Base-by-base conservation (phyloP, 2,329 filamentous ascomycete species). In the Leptographium lundbergii region DNA sequence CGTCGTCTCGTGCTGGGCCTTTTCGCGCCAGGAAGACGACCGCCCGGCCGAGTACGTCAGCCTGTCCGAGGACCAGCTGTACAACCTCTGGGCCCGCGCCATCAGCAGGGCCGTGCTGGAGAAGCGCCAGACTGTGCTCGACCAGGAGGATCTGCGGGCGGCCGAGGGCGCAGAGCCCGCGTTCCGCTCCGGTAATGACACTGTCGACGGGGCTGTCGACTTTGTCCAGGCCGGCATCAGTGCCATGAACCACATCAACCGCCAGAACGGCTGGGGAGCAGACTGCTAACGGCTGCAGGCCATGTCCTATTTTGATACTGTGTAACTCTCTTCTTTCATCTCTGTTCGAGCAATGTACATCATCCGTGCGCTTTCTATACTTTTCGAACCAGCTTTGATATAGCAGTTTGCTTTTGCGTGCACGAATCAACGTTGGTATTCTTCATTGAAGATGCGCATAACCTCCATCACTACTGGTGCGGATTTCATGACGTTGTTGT, bases 401-500 rank as follows among this genome's bases (percentile, higher is more conserved):
- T 10, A 25, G 34, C 24, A 57, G 17, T 7, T 25, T 57, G 19
- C 45, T 39, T 29, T 61, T 54, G 14, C 22, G 54, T 34, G 7
- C 53, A 57, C 22, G 36, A 50, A 22, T 57, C 51, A 6, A 1
- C 19, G 22, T 39, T 11, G 5, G 27, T 54, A 27, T 11, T 57
- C 62, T 22, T 63, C 60, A 5, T 80, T 80, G 69, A 89, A 89
- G 1, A 81, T 81, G 61, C 84, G 78, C 74, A 85, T 77, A 0
- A 88, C 77, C 2, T 85, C 86, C 47, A 87, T 71, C 10, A 79
- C 70, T 19, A 89, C 81, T 4, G 84, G 78, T 1, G 84, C 78
- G 66, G 81, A 87, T 7, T 81, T 81, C 69, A 88, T 79, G 47
- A 91, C 77, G 56, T 80, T 74, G 67, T 89, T 90, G 68, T 91